Evolutionary conservation across 257 asterid genomes (phyloP).

Genomic region (Solanum chiquidenum): DNA sequence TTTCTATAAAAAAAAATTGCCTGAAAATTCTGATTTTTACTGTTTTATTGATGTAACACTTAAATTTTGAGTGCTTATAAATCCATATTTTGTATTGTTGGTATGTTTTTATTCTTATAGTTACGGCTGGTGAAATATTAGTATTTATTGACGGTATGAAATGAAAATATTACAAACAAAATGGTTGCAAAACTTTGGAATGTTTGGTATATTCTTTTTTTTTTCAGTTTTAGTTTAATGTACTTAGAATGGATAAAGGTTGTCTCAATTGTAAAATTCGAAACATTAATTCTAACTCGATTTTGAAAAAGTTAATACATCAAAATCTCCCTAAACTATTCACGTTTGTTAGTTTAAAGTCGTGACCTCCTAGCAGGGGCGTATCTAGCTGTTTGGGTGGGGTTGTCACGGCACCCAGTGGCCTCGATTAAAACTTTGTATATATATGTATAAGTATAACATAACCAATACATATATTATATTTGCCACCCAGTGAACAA

Average conservation of each 20-base stretch:
- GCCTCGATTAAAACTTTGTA: too few relatives aligned
- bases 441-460: too few relatives aligned
- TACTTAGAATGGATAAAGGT: background rate
- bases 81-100: background rate
- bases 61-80: background rate
- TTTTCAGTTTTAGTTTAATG: background rate
- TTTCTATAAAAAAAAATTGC: background rate
- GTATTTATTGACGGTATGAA: background rate
- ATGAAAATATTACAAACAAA: background rate
- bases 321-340: background rate
- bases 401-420: too few relatives aligned
- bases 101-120: background rate
- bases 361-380: too few relatives aligned
- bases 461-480: too few relatives aligned
- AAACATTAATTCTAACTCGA: background rate
- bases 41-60: background rate
- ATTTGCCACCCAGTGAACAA: too few relatives aligned
- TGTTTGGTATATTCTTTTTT: background rate
- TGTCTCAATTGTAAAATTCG: background rate
- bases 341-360: background rate
- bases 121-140: background rate
- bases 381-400: too few relatives aligned
- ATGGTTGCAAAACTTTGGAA: background rate
- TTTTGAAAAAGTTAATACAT: background rate
- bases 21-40: slow-evolving; percentile 1